Evolutionary conservation across 768 basidiomycete species (phyloP), one percentile per base, ranked within the genome.

Genomic region (Gymnopilus dilepis): DNA sequence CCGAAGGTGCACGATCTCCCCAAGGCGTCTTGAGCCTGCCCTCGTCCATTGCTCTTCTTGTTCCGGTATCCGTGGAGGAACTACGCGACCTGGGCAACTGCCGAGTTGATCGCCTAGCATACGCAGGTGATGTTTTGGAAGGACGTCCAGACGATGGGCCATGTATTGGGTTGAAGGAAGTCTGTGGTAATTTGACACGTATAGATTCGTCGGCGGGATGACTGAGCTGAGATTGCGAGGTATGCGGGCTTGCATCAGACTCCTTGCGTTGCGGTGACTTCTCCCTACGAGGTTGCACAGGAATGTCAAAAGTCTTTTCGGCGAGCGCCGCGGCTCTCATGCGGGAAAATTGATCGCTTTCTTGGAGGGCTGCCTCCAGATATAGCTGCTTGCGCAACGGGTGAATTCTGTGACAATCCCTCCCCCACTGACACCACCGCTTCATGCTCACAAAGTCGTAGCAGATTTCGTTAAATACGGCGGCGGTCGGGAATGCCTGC

Each of bases 401-500:
- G 54, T 78, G 77, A 11, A 77, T 65, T 2, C 73, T 70, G 33
- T 13, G 15, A 40, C 79, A 80, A 2, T 47, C 19, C 6, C 31
- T 40, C 12, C 66, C 63, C 24, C 56, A 43, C 0, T 6, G 9
- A 51, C 79, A 80, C 41, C 61, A 55, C 12, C 62, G 53, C 1
- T 17, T 28, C 22, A 12, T 13, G n/a, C 47, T 57, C 15, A 76
- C 54, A 61, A 73, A 79, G 17, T 70, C 60, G 17, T 61, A 69
- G 60, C 79, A 80, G 6, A 79, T 70, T 33, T 76, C 72, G 28
- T 66, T 57, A 6, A 47, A 52, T 0, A 19, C 6, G 1, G 75
- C 77, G 0, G 50, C 60, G 0, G 78, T 79, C 6, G 62, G 71
- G 42, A 65, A 65, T 7, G 75, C 72, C 77, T 80, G 42, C 3